These are phyloP conservation scores for Penicillium macrosclerotiorum DNA, from an alignment of 495 filamentous ascomycete genomes.

Conservation along the genomic window DNA sequence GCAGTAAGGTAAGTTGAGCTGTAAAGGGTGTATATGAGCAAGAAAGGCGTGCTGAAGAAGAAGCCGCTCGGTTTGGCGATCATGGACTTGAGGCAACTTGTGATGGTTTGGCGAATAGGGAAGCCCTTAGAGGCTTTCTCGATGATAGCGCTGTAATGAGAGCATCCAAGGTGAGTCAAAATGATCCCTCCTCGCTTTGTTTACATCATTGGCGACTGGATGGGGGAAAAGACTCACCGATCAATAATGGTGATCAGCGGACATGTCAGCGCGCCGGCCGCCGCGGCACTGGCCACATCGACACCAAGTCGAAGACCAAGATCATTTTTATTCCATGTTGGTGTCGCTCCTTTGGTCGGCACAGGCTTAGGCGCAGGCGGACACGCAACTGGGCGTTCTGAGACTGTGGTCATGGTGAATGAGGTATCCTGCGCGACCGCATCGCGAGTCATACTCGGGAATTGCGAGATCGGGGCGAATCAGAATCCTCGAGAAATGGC, in stretches of 20 bases:
- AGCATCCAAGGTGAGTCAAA: constrained; percentile 3
- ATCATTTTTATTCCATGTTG: constrained; percentile 75
- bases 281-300: constrained; percentile 71
- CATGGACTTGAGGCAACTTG: constrained; percentile 59
- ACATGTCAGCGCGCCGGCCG: constrained; percentile 79
- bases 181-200: not conserved
- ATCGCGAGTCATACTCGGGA: constrained; percentile 33
- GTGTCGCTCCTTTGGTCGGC: not conserved
- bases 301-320: constrained; percentile 64
- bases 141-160: constrained; percentile 71
- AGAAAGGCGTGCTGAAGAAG: constrained; percentile 77
- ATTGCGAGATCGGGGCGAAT: constrained; percentile 1
- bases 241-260: constrained; percentile 91
- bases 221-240: constrained; percentile 53
- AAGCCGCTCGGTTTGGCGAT: constrained; percentile 65
- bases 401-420: constrained; percentile 27
- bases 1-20: constrained; percentile 88
- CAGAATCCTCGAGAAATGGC: constrained; percentile 1
- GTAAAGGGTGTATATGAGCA: constrained; percentile 85
- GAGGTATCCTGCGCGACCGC: constrained; percentile 29
- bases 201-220: not conserved
- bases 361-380: not conserved
- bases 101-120: constrained; percentile 67
- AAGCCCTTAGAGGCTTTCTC: constrained; percentile 86
- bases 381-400: constrained; percentile 19